Evolutionary conservation across 106 monocot genomes (phyloP).

Genomic region (Acanthochlamys bracteata): DNA sequence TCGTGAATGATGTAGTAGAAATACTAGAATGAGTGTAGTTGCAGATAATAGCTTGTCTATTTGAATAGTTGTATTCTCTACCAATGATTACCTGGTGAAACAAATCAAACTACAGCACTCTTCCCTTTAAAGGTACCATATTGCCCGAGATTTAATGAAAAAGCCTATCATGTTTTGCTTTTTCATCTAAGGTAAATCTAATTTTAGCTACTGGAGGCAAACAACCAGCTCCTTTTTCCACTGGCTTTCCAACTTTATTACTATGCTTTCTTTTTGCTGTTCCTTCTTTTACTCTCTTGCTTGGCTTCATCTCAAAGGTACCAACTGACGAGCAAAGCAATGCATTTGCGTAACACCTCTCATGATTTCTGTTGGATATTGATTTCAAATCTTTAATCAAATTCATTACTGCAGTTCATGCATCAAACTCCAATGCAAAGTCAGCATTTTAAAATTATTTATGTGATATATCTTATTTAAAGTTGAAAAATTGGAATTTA

Average conservation of each 20-base stretch:
- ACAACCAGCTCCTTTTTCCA: not conserved
- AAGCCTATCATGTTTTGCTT: too few species aligned
- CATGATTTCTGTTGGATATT: not conserved
- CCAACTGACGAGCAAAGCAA: not conserved
- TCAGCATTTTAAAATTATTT: not conserved
- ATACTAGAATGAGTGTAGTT: too few species aligned
- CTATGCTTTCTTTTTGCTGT: not conserved
- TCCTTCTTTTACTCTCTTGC: not conserved
- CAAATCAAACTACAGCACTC: too few species aligned
- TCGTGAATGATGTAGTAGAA: too few species aligned
- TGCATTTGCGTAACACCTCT: not conserved
- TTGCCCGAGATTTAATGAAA: too few species aligned
- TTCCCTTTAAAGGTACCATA: too few species aligned
- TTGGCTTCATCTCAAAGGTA: constrained; percentile 1
- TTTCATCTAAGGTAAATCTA: too few species aligned
- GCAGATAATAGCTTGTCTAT: too few species aligned
- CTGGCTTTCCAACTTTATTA: not conserved
- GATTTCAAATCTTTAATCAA: not conserved
- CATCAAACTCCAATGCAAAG: not conserved
- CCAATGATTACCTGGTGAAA: too few species aligned
- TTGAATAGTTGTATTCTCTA: too few species aligned
- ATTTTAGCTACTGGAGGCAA: not conserved
- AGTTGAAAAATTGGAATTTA: not conserved
- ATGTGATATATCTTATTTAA: not conserved
- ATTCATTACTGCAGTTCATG: not conserved